phyloP scores from a whole-genome alignment of 352 stramenopile genomes.

The Phytophthora lateralis region DNA sequence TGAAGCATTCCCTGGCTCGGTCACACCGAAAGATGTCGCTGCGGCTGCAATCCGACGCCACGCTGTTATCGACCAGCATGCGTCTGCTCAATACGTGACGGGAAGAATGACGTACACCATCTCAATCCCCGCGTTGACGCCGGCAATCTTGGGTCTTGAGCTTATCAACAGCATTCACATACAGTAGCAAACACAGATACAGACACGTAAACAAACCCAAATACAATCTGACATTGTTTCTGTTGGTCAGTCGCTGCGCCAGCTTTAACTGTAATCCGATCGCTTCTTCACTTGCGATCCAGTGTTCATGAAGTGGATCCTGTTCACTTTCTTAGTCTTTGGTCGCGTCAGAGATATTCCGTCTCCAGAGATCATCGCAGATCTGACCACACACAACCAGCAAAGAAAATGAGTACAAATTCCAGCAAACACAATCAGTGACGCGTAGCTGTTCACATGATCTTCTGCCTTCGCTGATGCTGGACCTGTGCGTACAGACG shows the following conservation, averaged over 20 bases:
- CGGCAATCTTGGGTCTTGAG: no score
- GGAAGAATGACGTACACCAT: neutral
- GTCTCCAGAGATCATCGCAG: slow-evolving; percentile 35
- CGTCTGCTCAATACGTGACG: neutral
- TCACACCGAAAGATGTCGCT: no score
- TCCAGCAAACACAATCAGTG: slow-evolving; percentile 5
- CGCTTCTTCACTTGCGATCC: slow-evolving; percentile 38
- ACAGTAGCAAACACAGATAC: neutral
- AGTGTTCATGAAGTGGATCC: slow-evolving; percentile 83
- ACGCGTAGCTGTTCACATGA: slow-evolving; percentile 45
- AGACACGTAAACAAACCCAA: neutral
- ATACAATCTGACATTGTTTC: no score
- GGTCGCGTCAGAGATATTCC: slow-evolving; percentile 26
- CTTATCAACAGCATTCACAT: neutral
- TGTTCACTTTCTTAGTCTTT: slow-evolving; percentile 74
- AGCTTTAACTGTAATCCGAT: neutral
- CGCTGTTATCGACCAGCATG: neutral
- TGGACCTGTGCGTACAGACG: neutral
- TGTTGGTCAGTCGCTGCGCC: no score
- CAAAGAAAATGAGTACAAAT: neutral
- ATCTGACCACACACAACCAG: slow-evolving; percentile 27
- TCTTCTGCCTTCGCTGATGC: slow-evolving; percentile 40
- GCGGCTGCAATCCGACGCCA: neutral
- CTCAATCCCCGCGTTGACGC: neutral
- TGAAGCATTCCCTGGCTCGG: no score